phyloP scores from a whole-genome alignment of 2,329 filamentous ascomycete genomes.

The Alternaria sp. region DNA sequence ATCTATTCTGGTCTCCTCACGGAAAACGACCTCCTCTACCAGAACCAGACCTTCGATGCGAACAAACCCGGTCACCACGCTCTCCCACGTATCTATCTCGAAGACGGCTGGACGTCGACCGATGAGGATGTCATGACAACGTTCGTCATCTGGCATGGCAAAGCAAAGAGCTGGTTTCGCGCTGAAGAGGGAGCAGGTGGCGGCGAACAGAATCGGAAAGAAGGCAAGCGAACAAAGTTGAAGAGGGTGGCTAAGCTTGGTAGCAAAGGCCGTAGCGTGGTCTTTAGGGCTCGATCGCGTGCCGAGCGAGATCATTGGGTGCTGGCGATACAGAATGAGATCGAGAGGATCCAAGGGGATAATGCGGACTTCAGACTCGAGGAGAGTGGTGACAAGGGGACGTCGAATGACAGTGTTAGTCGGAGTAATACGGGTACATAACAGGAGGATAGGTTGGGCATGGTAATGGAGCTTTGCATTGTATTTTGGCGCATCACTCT shows the following conservation, averaged over 20 bases:
- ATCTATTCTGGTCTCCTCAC: slow-evolving; percentile 71
- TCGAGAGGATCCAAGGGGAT: slow-evolving; percentile 64
- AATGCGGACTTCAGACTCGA: slow-evolving; percentile 58
- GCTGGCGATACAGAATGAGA: slow-evolving; percentile 70
- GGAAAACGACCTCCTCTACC: slow-evolving; percentile 69
- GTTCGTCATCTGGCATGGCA: slow-evolving; percentile 72
- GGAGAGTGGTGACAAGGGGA: slow-evolving; percentile 24
- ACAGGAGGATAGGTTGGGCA: not conserved
- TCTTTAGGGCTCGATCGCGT: slow-evolving; percentile 71
- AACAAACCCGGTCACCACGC: slow-evolving; percentile 68
- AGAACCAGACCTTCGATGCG: slow-evolving; percentile 70
- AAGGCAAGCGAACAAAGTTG: slow-evolving; percentile 59
- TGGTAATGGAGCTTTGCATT: not conserved
- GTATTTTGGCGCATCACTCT: not conserved
- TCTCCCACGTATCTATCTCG: slow-evolving; percentile 67
- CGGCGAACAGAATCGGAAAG: slow-evolving; percentile 41
- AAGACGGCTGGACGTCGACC: slow-evolving; percentile 68
- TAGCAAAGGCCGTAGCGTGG: slow-evolving; percentile 67
- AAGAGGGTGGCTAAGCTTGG: slow-evolving; percentile 70
- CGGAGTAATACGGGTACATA: not conserved
- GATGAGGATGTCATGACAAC: slow-evolving; percentile 73
- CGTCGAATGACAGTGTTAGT: not conserved
- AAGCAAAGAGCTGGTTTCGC: slow-evolving; percentile 65
- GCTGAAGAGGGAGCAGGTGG: slow-evolving; percentile 45
- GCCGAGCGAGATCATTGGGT: slow-evolving; percentile 75